Percentiles rank a stretch among this genome's conserved stretches.
These are phyloP conservation scores for Cryptococcus sp. DNA, from an alignment of 1,284 basidiomycete genomes.

Conservation along the genomic window DNA sequence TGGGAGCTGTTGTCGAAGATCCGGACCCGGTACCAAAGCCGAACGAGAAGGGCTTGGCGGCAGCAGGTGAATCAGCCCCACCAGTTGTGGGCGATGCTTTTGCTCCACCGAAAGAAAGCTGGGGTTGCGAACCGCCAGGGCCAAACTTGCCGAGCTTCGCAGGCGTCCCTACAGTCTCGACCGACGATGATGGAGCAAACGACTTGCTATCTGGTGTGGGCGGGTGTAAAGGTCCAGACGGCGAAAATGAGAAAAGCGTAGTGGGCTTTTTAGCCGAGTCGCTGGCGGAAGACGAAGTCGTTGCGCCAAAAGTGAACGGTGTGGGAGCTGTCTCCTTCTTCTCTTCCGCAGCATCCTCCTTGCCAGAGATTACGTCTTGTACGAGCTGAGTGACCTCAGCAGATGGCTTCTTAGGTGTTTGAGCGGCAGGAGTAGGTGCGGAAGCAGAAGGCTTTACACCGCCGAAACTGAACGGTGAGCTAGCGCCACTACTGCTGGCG, in stretches of 20 bases:
- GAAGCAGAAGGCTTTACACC: conserved; percentile 15
- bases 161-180: conserved; percentile 27
- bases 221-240: conserved; percentile 39
- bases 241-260: conserved; percentile 42
- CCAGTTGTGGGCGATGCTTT: conserved; percentile 17
- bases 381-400: conserved; percentile 39
- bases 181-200: conserved; percentile 30
- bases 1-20: neutral
- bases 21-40: conserved; percentile 27
- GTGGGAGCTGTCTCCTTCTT: conserved; percentile 11
- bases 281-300: conserved; percentile 13
- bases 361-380: conserved; percentile 36
- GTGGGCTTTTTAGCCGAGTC: conserved; percentile 19
- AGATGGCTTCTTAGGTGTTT: conserved; percentile 28
- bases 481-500: conserved; percentile 3
- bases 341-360: conserved; percentile 11
- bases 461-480: conserved; percentile 24
- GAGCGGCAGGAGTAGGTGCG: conserved; percentile 4
- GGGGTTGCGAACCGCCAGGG: conserved; percentile 39
- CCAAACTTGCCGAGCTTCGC: conserved; percentile 47
- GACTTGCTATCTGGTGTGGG: conserved; percentile 41
- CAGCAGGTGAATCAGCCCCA: conserved; percentile 19
- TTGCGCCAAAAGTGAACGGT: conserved; percentile 24
- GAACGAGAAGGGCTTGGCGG: conserved; percentile 19
- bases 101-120: conserved; percentile 40